Evolutionary conservation across 1,284 basidiomycete genomes (phyloP).

Genomic region (Marasmius tenuissimus): DNA sequence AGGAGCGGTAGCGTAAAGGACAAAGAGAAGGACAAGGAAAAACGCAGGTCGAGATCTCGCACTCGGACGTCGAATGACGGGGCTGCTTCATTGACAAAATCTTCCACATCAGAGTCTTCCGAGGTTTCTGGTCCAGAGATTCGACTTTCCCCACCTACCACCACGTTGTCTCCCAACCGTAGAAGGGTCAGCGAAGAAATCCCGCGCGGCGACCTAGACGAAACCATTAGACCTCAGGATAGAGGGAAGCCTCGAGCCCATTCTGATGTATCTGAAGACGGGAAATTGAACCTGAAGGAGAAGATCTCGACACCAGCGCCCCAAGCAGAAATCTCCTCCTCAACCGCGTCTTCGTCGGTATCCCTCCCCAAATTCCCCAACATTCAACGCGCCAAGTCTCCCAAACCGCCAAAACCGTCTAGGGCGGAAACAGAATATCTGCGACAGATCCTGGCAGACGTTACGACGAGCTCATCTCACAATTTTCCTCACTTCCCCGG

Average conservation of each 20-base stretch:
- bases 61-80: slow-evolving; percentile 3
- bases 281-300: not conserved
- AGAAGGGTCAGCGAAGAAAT: slow-evolving; percentile 1
- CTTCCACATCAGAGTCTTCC: not conserved
- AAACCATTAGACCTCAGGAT: not conserved
- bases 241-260: not conserved
- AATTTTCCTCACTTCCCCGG: slow-evolving; percentile 37
- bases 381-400: slow-evolving; percentile 36
- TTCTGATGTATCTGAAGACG: not conserved
- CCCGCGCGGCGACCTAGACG: not conserved
- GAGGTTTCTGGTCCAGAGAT: slow-evolving; percentile 15
- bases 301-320: not conserved
- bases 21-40: slow-evolving; percentile 30
- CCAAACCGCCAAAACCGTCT: slow-evolving; percentile 51
- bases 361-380: slow-evolving; percentile 8
- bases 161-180: slow-evolving; percentile 1
- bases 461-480: slow-evolving; percentile 43
- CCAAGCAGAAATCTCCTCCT: not conserved
- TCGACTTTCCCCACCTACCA: slow-evolving; percentile 19
- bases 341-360: slow-evolving; percentile 13
- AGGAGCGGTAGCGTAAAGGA: slow-evolving; percentile 8
- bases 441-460: slow-evolving; percentile 63
- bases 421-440: slow-evolving; percentile 62
- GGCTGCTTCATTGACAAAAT: slow-evolving; percentile 4
- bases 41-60: slow-evolving; percentile 5